Percentiles rank a stretch among this genome's conserved stretches.
phyloP scores from a whole-genome alignment of 805 yeast genomes.

The Clavispora santaluciae region DNA sequence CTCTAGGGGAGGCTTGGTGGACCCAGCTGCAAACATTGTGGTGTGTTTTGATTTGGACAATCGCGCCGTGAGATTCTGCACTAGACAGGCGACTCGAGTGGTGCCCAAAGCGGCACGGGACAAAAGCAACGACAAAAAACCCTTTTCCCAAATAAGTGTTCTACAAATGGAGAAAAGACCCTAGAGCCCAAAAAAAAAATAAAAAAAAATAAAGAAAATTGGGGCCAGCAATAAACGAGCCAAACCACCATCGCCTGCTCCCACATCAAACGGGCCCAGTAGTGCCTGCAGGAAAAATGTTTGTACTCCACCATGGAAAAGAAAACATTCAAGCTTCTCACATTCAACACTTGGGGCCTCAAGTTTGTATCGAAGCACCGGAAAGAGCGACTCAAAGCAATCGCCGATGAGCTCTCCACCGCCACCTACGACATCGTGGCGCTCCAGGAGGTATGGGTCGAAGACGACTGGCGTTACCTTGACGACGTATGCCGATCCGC shows the following conservation, averaged over 20 bases:
- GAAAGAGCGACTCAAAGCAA: slow-evolving; percentile 59
- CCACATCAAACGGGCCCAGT: not conserved
- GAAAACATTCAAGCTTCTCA: slow-evolving; percentile 40
- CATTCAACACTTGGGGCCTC: slow-evolving; percentile 87
- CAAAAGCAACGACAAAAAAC: too few relatives aligned
- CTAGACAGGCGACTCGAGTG: too few relatives aligned
- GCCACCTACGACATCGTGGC: slow-evolving; percentile 76
- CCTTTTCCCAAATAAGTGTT: too few relatives aligned
- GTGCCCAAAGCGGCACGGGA: too few relatives aligned
- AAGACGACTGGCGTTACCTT: slow-evolving; percentile 74
- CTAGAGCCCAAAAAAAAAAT: not conserved
- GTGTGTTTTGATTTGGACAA: not conserved
- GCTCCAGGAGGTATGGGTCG: slow-evolving; percentile 92
- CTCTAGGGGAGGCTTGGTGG: slow-evolving; percentile 17
- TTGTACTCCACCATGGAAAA: not conserved
- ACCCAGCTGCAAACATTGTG: slow-evolving; percentile 2
- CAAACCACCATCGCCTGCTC: not conserved
- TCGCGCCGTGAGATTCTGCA: not conserved
- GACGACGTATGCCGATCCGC: slow-evolving; percentile 35
- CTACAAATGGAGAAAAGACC: too few relatives aligned
- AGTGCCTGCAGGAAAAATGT: not conserved
- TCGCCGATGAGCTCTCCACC: slow-evolving; percentile 59
- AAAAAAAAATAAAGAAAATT: too few relatives aligned
- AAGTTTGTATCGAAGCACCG: slow-evolving; percentile 76
- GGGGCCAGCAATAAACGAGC: too few relatives aligned